Conservation (phyloP, 768 basidiomycete species). For the Chiua virens region DNA sequence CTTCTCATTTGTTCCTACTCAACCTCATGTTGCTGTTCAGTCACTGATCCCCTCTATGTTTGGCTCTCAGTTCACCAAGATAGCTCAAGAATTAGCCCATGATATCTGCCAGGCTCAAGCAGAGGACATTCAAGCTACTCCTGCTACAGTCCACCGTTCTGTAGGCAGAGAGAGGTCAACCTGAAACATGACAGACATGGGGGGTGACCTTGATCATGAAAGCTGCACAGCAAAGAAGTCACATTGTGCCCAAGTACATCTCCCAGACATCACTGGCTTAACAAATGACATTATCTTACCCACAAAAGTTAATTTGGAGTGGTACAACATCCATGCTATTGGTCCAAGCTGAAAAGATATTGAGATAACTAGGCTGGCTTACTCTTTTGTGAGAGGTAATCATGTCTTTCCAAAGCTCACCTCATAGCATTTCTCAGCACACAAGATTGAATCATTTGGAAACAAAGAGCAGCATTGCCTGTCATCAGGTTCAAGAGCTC, state of each 20-base stretch:
- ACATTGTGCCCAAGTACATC: constrained; percentile 46
- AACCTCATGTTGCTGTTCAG: constrained; percentile 55
- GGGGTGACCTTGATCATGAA: constrained; percentile 5
- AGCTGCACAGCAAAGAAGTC: constrained; percentile 18
- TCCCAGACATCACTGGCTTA: constrained; percentile 84
- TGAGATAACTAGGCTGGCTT: constrained; percentile 47
- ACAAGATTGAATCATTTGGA: constrained; percentile 71
- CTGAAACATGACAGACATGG: constrained; percentile 17
- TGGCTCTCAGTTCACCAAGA: constrained; percentile 58
- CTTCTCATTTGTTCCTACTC: constrained; percentile 21
- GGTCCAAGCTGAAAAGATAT: constrained; percentile 53
- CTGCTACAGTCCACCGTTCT: constrained; percentile 1
- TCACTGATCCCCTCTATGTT: constrained; percentile 60
- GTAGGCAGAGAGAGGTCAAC: constrained; percentile 28
- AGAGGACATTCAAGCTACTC: constrained; percentile 6
- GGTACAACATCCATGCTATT: constrained; percentile 49
- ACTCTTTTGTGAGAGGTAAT: background rate
- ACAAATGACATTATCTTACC: constrained; percentile 79
- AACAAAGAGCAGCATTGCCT: constrained; percentile 77
- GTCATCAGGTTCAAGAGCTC: constrained; percentile 80
- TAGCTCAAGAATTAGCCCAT: constrained; percentile 54
- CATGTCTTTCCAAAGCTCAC: constrained; percentile 44
- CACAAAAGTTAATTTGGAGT: constrained; percentile 52
- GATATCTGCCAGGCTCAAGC: constrained; percentile 51
- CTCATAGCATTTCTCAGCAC: constrained; percentile 64